phyloP scores from a whole-genome alignment of 2,329 filamentous ascomycete species.

The Pseudocercospora macadamiae region DNA sequence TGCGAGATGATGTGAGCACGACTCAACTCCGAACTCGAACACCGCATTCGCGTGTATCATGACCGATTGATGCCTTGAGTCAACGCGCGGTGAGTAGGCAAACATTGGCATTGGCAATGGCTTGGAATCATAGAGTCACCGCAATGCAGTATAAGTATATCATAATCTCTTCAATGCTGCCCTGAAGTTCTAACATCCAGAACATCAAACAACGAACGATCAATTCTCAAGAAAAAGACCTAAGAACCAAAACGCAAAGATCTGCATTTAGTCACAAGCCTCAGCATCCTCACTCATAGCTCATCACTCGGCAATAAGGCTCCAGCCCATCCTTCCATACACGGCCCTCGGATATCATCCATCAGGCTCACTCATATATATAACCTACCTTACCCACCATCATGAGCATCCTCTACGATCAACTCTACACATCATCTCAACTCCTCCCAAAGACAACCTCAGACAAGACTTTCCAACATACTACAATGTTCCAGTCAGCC shows the following conservation, averaged over 20 bases:
- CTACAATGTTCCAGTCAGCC: constrained; percentile 18
- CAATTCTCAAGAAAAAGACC: background rate
- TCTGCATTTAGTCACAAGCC: too few species aligned
- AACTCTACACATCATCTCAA: constrained; percentile 15
- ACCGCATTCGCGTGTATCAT: constrained; percentile 7
- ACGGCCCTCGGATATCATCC: too few species aligned
- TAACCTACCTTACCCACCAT: too few species aligned
- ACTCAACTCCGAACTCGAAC: constrained; percentile 1
- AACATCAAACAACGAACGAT: background rate
- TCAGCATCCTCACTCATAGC: too few species aligned
- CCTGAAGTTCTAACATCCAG: background rate
- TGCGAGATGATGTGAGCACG: constrained; percentile 4
- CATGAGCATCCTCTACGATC: constrained; percentile 19
- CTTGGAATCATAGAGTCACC: background rate
- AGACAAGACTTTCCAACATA: constrained; percentile 9
- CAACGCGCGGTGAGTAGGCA: constrained; percentile 4
- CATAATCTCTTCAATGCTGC: background rate
- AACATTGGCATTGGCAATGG: background rate
- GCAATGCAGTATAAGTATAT: background rate
- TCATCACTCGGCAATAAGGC: too few species aligned
- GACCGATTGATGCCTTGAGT: constrained; percentile 9
- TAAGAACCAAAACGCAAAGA: too few species aligned
- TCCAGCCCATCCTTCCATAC: background rate
- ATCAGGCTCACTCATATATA: too few species aligned
- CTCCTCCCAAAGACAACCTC: constrained; percentile 1